Evolutionary conservation across 306 rosid genomes (phyloP), one percentile per base, ranked within the genome.

Genomic region (peach (Prunus persica)): DNA sequence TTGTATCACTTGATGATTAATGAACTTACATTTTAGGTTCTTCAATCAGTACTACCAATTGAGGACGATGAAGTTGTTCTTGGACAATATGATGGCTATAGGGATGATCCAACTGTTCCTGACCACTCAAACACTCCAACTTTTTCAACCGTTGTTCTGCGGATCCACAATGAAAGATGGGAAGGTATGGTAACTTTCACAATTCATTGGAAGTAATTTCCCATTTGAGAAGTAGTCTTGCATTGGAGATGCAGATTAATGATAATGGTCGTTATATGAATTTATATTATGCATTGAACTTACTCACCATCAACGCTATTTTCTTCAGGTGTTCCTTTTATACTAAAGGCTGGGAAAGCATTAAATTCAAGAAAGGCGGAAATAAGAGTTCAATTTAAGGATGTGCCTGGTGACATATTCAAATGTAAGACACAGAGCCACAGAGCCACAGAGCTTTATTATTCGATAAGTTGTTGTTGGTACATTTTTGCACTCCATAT

Each of bases 381-480:
- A 49, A 89, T 95, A 72, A 86, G 99, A 81, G 81, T 95, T 87
- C 99, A 95, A 82, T 91, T 95, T 80, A 95, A 92, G 90, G 99
- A 95, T 84, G 98, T 92, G 61, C 98, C 99, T 25, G 99, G 99
- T 79, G 99, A 95, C 84, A 92, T 95, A 84, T 95, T 92, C 87
- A 88, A 76, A 89, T 89, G 99, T 95, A 92, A 75, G 93, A 61
- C 51, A 66, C 77, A 58, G n/a, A 78, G 72, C 82, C 51, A 66
- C 77, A 58, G n/a, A 78, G 72, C 82, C 51, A 66, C 77, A 58
- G n/a, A 78, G 72, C 82, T 66, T 76, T 75, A 22, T 25, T 67
- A 72, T 16, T 71, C 19, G 11, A 10, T 57, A 55, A 22, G 18
- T 14, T 34, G n/a, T 18, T 72, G 65, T 71, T 8, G 38, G 10